Conservation (phyloP, 345 rosid species). For the Eucalyptus leucophloia region DNA sequence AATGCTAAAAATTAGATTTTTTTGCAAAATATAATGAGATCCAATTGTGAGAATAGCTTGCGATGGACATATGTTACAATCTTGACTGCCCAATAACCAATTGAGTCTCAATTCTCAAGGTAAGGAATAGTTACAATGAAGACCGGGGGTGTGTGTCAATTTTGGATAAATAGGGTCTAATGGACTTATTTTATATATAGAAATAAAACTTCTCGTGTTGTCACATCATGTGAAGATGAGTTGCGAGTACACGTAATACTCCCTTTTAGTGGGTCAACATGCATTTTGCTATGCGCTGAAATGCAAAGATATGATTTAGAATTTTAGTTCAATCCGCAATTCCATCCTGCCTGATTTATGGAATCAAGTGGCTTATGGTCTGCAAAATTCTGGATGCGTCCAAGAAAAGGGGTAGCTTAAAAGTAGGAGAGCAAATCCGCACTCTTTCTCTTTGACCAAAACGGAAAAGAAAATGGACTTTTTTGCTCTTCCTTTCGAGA, state of each 20-base stretch:
- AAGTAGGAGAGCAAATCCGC: neutral
- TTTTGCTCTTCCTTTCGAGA: neutral
- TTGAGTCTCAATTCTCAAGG: neutral
- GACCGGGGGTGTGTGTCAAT: accelerated
- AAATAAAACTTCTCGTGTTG: neutral
- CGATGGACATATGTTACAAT: neutral
- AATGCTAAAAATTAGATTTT: neutral
- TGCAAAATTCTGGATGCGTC: neutral
- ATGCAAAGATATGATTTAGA: neutral
- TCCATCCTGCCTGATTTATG: neutral
- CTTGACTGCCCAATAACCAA: neutral
- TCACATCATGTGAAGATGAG: neutral
- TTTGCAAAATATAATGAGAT: no score
- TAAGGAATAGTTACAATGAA: neutral
- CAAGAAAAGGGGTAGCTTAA: neutral
- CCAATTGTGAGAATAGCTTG: neutral
- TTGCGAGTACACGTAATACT: neutral
- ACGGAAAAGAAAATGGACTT: neutral
- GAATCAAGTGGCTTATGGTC: neutral
- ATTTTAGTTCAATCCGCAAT: neutral
- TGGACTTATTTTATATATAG: neutral
- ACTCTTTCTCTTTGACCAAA: neutral
- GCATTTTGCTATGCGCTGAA: neutral
- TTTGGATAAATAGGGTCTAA: neutral
- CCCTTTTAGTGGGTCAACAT: neutral